Base-by-base conservation (phyloP, 208 protist genomes). In the Trypanosoma boissoni region DNA sequence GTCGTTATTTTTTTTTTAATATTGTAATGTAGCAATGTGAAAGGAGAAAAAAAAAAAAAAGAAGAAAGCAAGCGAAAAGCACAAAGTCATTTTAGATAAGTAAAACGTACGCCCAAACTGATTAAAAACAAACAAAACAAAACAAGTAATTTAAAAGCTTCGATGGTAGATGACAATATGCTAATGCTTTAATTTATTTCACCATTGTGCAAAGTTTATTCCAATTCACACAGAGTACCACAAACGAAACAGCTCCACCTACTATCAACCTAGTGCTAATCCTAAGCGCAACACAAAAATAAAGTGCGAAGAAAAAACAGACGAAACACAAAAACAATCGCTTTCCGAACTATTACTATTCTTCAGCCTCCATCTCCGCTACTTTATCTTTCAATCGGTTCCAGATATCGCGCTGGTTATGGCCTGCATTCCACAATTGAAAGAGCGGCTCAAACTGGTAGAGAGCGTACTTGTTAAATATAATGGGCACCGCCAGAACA, bases 401-500 rank as follows among this genome's bases (percentile, higher is more conserved):
- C 84, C 87, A 94, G 61, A 91, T 91, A 31, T 91, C 83, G 7
- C 39, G 31, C 74, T 94, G 84, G 72, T 90, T 90, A 80, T 94
- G 84, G 62, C 81, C 88, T 24, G 54, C 73, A 58, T 94, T 94
- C 79, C 81, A 90, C 44, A 55, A 12, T 76, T 91, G 76, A 66
- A 81, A 91, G 46, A 68, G 52, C 12, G 63, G 70, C 72, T 93
- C 84, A 56, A 78, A 79, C 68, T 78, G 53, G 51, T 79, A 80
- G 36, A 88, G 64, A 9, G 78, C 69, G 65, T 88, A 91, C 75
- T 88, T 92, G 71, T 92, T 92, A 60, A 77, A 95, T n/a, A 88
- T 14, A 29, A 91, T 90, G 3, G 84, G 86, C 24, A 92, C 63
- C 7, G 72, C 45, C 48, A 92, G 74, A 34, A 91, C 74, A 32